Evolutionary conservation across 139 green algal species (phyloP).

Genomic region (Chlamydomonas asymmetrica): DNA sequence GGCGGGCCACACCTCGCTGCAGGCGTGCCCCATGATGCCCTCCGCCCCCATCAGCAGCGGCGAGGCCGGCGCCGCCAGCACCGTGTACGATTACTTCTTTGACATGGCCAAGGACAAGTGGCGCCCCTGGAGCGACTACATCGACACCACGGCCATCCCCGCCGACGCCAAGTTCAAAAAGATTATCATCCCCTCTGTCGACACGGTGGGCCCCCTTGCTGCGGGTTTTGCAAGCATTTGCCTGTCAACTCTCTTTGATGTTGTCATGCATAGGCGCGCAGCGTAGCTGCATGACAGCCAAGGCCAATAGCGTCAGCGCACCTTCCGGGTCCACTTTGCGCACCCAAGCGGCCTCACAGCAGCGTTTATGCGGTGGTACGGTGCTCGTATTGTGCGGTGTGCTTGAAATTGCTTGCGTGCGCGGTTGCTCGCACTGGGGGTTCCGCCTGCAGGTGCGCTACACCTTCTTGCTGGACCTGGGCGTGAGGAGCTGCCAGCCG

Average conservation of each 20-base stretch:
- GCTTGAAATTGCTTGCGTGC: too few species aligned
- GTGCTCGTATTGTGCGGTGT: too few species aligned
- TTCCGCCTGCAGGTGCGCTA: conserved; percentile 44
- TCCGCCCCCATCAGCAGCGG: neutral
- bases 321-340: neutral
- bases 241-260: neutral
- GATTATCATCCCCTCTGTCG: conserved; percentile 73
- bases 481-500: conserved; percentile 51
- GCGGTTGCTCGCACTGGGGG: neutral
- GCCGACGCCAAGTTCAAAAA: conserved; percentile 42
- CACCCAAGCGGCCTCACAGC: too few species aligned
- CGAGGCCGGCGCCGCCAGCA: neutral
- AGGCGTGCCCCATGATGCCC: conserved; percentile 45
- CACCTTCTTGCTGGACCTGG: conserved; percentile 71
- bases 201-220: conserved; percentile 62
- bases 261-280: too few species aligned
- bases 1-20: conserved; percentile 4
- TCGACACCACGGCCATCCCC: conserved; percentile 38
- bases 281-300: too few species aligned
- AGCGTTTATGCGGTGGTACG: too few species aligned
- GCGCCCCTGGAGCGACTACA: conserved; percentile 39
- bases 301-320: neutral
- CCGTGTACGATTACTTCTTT: conserved; percentile 54
- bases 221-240: conserved; percentile 42
- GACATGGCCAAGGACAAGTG: conserved; percentile 38